These are phyloP conservation scores for Myxozyma neotropica DNA, from an alignment of 805 yeast genomes.

Conservation along the genomic window DNA sequence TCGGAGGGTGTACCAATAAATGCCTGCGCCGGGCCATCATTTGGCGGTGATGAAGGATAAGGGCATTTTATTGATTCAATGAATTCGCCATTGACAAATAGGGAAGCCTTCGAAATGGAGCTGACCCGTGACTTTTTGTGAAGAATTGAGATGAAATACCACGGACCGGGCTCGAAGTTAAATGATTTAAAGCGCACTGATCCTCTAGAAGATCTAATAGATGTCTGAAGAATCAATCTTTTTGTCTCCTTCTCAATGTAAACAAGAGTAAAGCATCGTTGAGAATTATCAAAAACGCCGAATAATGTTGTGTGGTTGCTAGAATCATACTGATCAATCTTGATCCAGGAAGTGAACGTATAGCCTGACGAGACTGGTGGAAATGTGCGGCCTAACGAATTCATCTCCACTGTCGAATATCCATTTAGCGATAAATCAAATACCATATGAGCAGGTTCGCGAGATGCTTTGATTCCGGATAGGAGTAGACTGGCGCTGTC, in stretches of 20 bases:
- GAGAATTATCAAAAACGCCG: constrained; percentile 33
- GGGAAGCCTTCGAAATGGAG: constrained; percentile 34
- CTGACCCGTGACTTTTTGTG: constrained; percentile 35
- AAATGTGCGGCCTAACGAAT: constrained; percentile 25
- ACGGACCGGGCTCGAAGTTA: constrained; percentile 30
- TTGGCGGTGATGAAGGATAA: constrained; percentile 34
- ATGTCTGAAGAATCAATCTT: constrained; percentile 31
- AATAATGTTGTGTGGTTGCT: constrained; percentile 31
- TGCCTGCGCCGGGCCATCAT: constrained; percentile 29
- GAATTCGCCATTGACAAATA: constrained; percentile 35
- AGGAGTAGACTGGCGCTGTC: constrained; percentile 18
- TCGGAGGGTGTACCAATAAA: constrained; percentile 34
- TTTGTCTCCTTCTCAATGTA: constrained; percentile 34
- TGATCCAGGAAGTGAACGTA: constrained; percentile 35
- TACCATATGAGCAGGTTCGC: constrained; percentile 30
- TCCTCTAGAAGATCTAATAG: constrained; percentile 28
- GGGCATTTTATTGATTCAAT: constrained; percentile 36
- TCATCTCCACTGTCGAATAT: constrained; percentile 26
- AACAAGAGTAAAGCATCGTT: constrained; percentile 30
- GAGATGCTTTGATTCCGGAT: constrained; percentile 18
- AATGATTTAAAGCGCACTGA: constrained; percentile 31
- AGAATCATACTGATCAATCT: constrained; percentile 29
- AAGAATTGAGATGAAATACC: constrained; percentile 35
- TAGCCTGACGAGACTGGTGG: constrained; percentile 31
- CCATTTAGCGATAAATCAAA: constrained; percentile 31